phyloP scores from a whole-genome alignment of 208 protist genomes.

The Crithidia expoeki region DNA sequence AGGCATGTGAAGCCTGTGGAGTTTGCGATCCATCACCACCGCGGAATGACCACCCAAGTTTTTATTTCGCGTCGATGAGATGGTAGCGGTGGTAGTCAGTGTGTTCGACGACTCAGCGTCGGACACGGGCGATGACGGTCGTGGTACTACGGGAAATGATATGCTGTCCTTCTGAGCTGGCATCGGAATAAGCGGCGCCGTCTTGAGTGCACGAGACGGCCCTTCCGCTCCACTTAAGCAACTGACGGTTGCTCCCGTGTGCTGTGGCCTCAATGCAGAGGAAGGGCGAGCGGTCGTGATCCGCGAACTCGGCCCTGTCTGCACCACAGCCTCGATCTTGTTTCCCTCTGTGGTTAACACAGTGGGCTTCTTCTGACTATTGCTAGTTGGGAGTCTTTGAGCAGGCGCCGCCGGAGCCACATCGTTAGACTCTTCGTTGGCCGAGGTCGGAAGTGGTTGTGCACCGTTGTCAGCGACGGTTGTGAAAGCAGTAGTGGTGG shows the following conservation, averaged over 20 bases:
- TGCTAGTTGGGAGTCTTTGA: not conserved
- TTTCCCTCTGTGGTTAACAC: not conserved
- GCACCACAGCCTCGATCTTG: not conserved
- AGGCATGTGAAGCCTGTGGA: not conserved
- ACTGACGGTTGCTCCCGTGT: not conserved
- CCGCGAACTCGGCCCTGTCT: slow-evolving; percentile 12
- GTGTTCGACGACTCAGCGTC: not conserved
- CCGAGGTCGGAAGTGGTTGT: not conserved
- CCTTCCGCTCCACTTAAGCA: not conserved
- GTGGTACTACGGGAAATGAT: too few species aligned
- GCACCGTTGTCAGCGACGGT: too few species aligned
- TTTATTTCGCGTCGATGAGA: not conserved
- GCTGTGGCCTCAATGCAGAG: not conserved
- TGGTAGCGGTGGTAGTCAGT: not conserved
- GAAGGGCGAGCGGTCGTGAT: slow-evolving; percentile 17
- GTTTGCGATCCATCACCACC: not conserved
- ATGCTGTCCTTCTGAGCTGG: not conserved
- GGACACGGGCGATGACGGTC: not conserved
- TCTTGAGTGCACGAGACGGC: not conserved
- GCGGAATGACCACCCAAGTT: not conserved
- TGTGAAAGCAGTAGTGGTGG: too few species aligned
- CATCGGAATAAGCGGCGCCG: not conserved
- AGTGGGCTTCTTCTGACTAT: not conserved
- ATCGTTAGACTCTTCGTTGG: not conserved
- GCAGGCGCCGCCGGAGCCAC: not conserved